These are phyloP conservation scores for Neurospora sp. DNA, from an alignment of 495 filamentous ascomycete species.

Conservation along the genomic window DNA sequence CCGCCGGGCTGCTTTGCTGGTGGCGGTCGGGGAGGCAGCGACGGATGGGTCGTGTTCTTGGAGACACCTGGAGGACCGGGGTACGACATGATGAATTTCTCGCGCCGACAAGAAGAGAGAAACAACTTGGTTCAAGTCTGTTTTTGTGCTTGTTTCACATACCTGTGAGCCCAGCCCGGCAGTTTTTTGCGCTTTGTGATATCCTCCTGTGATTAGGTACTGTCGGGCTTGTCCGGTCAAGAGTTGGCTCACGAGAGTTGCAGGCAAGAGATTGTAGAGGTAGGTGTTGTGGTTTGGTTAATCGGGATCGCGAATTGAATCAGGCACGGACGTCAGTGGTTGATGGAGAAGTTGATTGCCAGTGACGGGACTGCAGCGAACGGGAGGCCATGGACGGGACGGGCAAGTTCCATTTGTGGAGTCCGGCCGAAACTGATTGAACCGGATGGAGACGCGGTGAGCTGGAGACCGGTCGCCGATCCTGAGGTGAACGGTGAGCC, in stretches of 20 bases:
- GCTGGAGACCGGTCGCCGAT: neutral
- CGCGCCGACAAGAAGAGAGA: slow-evolving; percentile 28
- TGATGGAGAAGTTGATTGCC: neutral
- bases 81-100: slow-evolving; percentile 89
- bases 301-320: neutral
- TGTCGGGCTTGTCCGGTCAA: neutral
- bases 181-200: neutral
- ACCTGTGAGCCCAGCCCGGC: slow-evolving; percentile 34
- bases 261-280: neutral
- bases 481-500: neutral
- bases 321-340: neutral
- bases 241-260: slow-evolving; percentile 17
- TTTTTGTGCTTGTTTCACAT: slow-evolving; percentile 30
- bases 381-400: neutral
- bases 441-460: neutral
- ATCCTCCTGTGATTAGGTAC: neutral
- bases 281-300: neutral
- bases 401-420: neutral
- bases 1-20: slow-evolving; percentile 48
- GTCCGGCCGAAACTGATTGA: neutral
- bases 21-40: slow-evolving; percentile 78
- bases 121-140: slow-evolving; percentile 9
- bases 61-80: slow-evolving; percentile 83
- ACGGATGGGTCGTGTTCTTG: slow-evolving; percentile 43
- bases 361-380: neutral